Percentiles rank a stretch among this genome's conserved stretches.
phyloP scores from a whole-genome alignment of 2,329 filamentous ascomycete species.

The Teratosphaeria viscida region DNA sequence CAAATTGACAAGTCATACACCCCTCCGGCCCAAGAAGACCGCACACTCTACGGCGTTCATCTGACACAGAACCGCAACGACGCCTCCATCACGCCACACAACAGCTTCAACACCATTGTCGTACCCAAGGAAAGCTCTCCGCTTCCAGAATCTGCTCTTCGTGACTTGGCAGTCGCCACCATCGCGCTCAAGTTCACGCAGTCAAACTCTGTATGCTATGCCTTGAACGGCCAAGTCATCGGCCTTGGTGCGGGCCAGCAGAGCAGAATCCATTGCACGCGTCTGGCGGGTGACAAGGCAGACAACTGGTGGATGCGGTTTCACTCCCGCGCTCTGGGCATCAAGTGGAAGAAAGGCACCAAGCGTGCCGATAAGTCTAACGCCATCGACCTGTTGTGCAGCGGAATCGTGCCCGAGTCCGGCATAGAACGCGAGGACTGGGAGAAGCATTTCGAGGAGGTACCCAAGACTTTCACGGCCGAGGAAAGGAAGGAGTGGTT shows the following conservation, averaged over 20 bases:
- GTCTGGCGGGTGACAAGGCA: constrained; percentile 92
- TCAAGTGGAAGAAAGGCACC: constrained; percentile 96
- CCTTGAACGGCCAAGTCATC: constrained; percentile 83
- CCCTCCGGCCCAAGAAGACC: constrained; percentile 62
- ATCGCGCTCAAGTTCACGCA: constrained; percentile 98
- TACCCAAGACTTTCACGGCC: constrained; percentile 69
- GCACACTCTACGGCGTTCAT: constrained; percentile 82
- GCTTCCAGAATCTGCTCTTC: constrained; percentile 70
- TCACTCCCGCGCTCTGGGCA: constrained; percentile 73
- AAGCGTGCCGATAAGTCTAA: constrained; percentile 98
- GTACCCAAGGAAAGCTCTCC: constrained; percentile 67
- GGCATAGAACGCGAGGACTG: constrained; percentile 79
- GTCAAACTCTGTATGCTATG: constrained; percentile 98
- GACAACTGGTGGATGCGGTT: constrained; percentile 99
- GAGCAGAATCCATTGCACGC: constrained; percentile 95
- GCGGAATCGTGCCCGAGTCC: constrained; percentile 72
- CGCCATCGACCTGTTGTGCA: constrained; percentile 89
- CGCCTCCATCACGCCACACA: constrained; percentile 66
- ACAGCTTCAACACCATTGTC: constrained; percentile 74
- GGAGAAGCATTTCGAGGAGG: constrained; percentile 81
- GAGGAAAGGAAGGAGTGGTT: constrained; percentile 84
- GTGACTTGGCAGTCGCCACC: constrained; percentile 87
- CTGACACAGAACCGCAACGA: constrained; percentile 91
- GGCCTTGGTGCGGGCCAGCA: constrained; percentile 94
- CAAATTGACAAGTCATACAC: constrained; percentile 85